These are phyloP conservation scores for Toxicodendron radicans DNA, from an alignment of 345 rosid species.

Conservation along the genomic window DNA sequence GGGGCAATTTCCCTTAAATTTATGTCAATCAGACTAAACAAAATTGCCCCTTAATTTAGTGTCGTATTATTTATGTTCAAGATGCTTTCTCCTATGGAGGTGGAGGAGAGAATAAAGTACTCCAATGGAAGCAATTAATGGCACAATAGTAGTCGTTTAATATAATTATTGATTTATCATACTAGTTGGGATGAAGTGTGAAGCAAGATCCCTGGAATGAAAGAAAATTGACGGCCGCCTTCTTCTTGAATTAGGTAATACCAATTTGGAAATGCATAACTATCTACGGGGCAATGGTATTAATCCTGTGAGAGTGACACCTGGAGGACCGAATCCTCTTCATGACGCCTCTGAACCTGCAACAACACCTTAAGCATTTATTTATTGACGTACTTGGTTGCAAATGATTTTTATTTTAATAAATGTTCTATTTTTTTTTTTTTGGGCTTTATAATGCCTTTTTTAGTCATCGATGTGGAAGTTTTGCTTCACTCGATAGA, in stretches of 20 bases:
- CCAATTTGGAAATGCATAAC: conserved; percentile 4
- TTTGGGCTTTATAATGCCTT: no score
- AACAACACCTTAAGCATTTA: background rate
- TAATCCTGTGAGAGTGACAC: conserved; percentile 21
- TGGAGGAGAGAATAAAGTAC: background rate
- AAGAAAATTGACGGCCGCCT: conserved; percentile 11
- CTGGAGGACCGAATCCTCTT: conserved; percentile 44
- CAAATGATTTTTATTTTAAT: background rate
- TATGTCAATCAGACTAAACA: background rate
- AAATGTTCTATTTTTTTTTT: background rate
- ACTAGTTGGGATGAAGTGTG: conserved; percentile 12
- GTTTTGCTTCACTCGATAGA: no score
- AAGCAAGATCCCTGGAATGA: conserved; percentile 10
- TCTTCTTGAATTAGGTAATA: conserved; percentile 31
- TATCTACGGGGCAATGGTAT: conserved; percentile 9
- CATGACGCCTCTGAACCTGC: conserved; percentile 28
- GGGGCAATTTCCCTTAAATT: conserved; percentile 1
- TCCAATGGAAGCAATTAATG: background rate
- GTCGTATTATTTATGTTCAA: background rate
- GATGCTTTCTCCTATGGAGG: background rate
- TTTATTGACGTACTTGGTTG: background rate
- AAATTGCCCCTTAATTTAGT: background rate
- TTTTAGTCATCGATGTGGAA: no score
- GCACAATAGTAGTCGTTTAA: background rate
- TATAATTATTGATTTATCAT: conserved; percentile 13